Evolutionary conservation across 129 eudicot species (phyloP).

Genomic region (Artemisia argyi): DNA sequence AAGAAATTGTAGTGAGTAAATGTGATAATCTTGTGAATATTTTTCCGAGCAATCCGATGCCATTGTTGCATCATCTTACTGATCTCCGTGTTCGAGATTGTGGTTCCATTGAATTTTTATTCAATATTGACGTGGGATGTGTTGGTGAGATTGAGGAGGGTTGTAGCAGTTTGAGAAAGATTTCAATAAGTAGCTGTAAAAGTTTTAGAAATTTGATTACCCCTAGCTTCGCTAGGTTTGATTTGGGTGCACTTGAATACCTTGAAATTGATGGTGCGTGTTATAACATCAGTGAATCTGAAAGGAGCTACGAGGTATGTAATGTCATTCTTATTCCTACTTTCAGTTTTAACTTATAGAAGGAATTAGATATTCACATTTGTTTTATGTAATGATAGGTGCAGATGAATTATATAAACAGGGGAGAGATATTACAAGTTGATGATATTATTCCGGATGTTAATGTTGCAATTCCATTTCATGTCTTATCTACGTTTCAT

Average conservation of each 20-base stretch:
- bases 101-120: conserved; percentile 1
- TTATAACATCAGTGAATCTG: no score
- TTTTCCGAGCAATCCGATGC: conserved; percentile 7
- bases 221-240: not conserved
- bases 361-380: no score
- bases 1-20: fast-evolving
- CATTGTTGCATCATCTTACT: not conserved
- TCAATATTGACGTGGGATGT: not conserved
- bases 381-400: not conserved
- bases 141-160: not conserved
- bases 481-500: not conserved
- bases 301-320: not conserved
- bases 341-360: no score
- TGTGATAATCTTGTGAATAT: conserved; percentile 16
- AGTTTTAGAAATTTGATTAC: not conserved
- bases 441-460: not conserved
- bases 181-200: not conserved
- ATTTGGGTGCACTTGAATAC: not conserved
- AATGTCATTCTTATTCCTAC: no score
- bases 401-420: no score
- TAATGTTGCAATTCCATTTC: not conserved
- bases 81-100: not conserved
- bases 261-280: not conserved
- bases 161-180: not conserved
- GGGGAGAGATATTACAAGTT: not conserved